Evolutionary conservation across 129 eudicot genomes (phyloP), one percentile per base, ranked within the genome.

Genomic region (Solidago caesia): DNA sequence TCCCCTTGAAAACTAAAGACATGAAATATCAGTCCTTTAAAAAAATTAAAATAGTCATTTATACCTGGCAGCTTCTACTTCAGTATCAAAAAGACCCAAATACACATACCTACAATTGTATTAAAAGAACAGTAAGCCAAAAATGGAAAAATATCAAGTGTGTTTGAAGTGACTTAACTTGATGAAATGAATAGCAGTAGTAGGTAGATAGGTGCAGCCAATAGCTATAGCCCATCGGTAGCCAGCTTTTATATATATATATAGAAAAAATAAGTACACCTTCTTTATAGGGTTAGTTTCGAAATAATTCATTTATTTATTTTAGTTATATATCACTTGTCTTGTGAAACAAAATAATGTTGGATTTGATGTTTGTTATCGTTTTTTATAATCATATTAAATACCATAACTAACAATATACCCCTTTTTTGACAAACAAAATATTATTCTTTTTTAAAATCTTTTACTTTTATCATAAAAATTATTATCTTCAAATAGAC

Each of bases 61-160:
- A 48, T 55, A 95, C 99, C 92, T 95, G 76, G 99, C 99, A 75
- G 99, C 99, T 87, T 95, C 99, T 67, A 91, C 77, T 84, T 95
- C 99, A 33, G 97, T 89, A 83, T 95, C 97, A 80, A 95, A 95
- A 39, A 95, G 96, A 14, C 99, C 99, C 85, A 95, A 75, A 83
- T 95, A 95, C 12, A 95, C 99, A 79, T 91, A 95, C 96, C 99
- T 95, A 74, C 9, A n/a, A 66, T 44, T 66, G 74, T 57, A 48
- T 65, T 56, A 49, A 21, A 58, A 64, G 29, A 65, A 72, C 13
- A 52, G 45, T 47, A 47, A 71, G 71, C 71, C 67, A 77, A 13
- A 82, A 76, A 46, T 64, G 70, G 66, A 80, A 74, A 75, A 33
- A 12, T 67, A 59, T 79, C 83, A 66, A 79, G 65, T 79, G 74